Evolutionary conservation across 2,329 filamentous ascomycete species (phyloP).

Genomic region (Fusarium anthophilum): DNA sequence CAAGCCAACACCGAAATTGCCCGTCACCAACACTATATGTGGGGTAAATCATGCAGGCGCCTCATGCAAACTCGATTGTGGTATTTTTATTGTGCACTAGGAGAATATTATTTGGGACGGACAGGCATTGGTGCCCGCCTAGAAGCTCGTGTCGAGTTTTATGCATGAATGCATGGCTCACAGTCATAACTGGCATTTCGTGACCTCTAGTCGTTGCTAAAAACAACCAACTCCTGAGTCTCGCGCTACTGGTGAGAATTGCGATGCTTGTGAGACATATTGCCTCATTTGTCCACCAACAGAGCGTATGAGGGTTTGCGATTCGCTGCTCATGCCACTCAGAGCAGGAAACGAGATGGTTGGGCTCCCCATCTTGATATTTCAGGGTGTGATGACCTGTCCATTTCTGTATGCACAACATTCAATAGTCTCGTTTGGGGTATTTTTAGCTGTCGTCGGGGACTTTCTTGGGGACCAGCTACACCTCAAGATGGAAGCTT

Average conservation of each 20-base stretch:
- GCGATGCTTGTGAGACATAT: background rate
- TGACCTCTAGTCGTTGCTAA: background rate
- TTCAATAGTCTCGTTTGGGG: background rate
- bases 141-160: background rate
- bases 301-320: background rate
- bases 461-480: background rate
- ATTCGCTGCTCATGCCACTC: background rate
- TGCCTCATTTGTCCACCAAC: background rate
- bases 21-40: background rate
- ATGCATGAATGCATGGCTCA: background rate
- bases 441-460: slow-evolving; percentile 4
- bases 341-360: background rate
- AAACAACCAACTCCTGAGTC: background rate
- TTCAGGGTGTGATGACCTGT: background rate
- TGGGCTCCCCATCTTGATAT: background rate
- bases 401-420: background rate
- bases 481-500: background rate
- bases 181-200: background rate
- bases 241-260: background rate
- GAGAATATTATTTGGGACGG: background rate
- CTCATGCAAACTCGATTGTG: background rate
- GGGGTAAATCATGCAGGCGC: background rate
- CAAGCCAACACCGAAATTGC: background rate
- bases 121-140: background rate
- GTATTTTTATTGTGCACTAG: background rate